These are phyloP conservation scores for Cladosporium sphaerospermum DNA, from an alignment of 2,329 filamentous ascomycete genomes.

Conservation along the genomic window DNA sequence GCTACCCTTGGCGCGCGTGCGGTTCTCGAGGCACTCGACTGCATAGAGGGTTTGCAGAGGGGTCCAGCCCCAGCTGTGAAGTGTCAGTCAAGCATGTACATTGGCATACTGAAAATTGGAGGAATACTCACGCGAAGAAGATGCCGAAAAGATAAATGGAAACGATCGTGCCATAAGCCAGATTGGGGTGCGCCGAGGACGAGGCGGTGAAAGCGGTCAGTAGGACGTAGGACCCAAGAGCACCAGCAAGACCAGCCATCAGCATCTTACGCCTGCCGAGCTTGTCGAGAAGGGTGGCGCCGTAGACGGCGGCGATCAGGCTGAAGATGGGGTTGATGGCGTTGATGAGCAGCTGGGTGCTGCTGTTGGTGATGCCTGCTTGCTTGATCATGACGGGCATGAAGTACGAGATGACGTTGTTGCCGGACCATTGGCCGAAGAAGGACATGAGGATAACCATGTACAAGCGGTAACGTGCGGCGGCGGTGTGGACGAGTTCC, in stretches of 20 bases:
- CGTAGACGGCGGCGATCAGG: conserved; percentile 34
- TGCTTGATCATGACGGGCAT: conserved; percentile 33
- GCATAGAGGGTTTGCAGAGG: conserved; percentile 35
- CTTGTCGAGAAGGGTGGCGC: conserved; percentile 31
- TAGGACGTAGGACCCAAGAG: conserved; percentile 30
- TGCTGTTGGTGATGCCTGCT: conserved; percentile 32
- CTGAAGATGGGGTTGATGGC: conserved; percentile 37
- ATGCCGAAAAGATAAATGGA: conserved; percentile 37
- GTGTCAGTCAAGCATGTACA: not conserved
- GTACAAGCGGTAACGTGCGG: conserved; percentile 44
- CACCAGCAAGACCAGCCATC: conserved; percentile 31
- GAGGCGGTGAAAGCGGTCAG: conserved; percentile 32
- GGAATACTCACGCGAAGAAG: conserved; percentile 25
- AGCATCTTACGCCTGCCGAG: conserved; percentile 33
- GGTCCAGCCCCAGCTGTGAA: conserved; percentile 33
- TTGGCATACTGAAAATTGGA: not conserved
- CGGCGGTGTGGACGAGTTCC: conserved; percentile 44
- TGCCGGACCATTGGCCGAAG: conserved; percentile 38
- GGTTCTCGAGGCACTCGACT: conserved; percentile 35
- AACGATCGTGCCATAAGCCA: conserved; percentile 35
- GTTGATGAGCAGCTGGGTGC: conserved; percentile 36
- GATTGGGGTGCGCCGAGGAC: conserved; percentile 18
- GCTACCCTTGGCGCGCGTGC: conserved; percentile 32
- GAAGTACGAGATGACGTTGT: conserved; percentile 30
- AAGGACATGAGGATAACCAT: conserved; percentile 38